Percentiles rank a stretch among this genome's conserved stretches.
Conservation (phyloP, 306 rosid species). For the Casuarina equisetifolia region DNA sequence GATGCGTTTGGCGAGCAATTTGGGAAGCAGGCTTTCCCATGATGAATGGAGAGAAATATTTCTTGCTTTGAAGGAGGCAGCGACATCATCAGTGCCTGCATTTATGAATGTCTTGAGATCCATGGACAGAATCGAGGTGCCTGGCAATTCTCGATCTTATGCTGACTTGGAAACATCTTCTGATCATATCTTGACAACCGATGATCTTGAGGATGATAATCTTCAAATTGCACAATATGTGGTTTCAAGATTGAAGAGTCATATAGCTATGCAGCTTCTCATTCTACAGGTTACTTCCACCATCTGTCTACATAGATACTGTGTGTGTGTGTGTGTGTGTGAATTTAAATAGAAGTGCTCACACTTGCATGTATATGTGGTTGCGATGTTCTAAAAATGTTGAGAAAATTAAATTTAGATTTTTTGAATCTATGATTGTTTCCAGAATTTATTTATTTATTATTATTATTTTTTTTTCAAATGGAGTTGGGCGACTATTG, state of each 20-base stretch:
- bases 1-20: conserved; percentile 70
- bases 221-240: conserved; percentile 81
- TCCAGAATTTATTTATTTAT: no score
- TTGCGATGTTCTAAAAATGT: neutral
- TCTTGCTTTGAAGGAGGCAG: conserved; percentile 73
- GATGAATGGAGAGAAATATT: conserved; percentile 82
- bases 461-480: no score
- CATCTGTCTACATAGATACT: conserved; percentile 21
- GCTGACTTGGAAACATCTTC: conserved; percentile 57
- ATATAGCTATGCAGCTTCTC: conserved; percentile 88
- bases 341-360: neutral
- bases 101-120: conserved; percentile 78
- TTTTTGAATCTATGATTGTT: no score
- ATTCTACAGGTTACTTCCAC: conserved; percentile 67
- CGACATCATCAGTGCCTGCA: conserved; percentile 74
- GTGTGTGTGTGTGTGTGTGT: conserved; percentile 2
- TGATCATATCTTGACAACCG: conserved; percentile 64
- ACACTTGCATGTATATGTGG: neutral
- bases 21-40: conserved; percentile 72
- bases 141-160: conserved; percentile 45
- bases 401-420: neutral
- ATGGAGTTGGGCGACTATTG: neutral
- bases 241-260: conserved; percentile 79
- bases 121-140: conserved; percentile 59
- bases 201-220: conserved; percentile 81